These are phyloP conservation scores for Arthrobotrys conoides DNA, from an alignment of 2,329 filamentous ascomycete genomes.

Conservation along the genomic window DNA sequence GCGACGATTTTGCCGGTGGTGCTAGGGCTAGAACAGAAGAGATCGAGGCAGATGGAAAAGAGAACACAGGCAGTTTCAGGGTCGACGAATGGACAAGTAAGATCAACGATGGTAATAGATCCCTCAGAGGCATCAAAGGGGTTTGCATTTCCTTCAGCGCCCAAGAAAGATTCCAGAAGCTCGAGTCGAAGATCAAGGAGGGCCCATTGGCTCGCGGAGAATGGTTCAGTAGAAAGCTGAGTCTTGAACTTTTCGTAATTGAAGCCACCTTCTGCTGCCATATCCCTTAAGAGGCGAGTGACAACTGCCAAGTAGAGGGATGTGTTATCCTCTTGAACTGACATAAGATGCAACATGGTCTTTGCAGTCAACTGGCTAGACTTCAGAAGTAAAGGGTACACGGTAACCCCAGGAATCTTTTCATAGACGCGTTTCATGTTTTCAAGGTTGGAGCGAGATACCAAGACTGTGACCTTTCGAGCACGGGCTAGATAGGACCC, in stretches of 20 bases:
- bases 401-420: conserved; percentile 63
- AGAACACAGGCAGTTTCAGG: conserved; percentile 77
- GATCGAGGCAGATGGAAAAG: conserved; percentile 79
- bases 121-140: conserved; percentile 67
- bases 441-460: conserved; percentile 63
- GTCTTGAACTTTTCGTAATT: conserved; percentile 63
- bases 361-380: conserved; percentile 62
- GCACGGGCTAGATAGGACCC: conserved; percentile 1
- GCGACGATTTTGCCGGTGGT: conserved; percentile 71
- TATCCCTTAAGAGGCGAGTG: conserved; percentile 63
- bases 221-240: conserved; percentile 47
- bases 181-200: conserved; percentile 64
- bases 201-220: conserved; percentile 59
- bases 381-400: conserved; percentile 62
- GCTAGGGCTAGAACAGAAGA: conserved; percentile 74
- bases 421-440: conserved; percentile 62
- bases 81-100: conserved; percentile 80
- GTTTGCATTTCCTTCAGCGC: conserved; percentile 50
- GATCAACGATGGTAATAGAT: conserved; percentile 77
- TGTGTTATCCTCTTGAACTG: conserved; percentile 62
- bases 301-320: conserved; percentile 64
- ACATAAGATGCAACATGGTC: conserved; percentile 64
- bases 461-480: conserved; percentile 62
- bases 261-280: conserved; percentile 62
- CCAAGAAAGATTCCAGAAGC: conserved; percentile 64